Conservation (phyloP, 2,329 filamentous ascomycete genomes). For the Apiospora phragmitis region DNA sequence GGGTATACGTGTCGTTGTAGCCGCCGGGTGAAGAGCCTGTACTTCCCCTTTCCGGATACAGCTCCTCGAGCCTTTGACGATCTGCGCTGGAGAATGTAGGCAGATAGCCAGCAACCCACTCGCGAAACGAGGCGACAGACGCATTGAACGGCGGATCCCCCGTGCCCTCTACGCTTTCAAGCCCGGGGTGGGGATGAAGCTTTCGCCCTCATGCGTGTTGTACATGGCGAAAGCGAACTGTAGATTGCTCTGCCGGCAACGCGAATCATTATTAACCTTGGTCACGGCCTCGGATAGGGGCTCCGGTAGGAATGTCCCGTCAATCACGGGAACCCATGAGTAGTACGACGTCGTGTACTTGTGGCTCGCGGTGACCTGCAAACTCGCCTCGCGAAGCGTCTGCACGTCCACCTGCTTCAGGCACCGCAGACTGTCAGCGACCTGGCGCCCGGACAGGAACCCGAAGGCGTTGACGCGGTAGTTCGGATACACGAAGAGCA, state of each 20-base stretch:
- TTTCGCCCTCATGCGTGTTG: slow-evolving; percentile 64
- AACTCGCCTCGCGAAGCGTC: slow-evolving; percentile 50
- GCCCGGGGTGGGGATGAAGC: slow-evolving; percentile 56
- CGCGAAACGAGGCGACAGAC: slow-evolving; percentile 47
- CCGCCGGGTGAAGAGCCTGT: slow-evolving; percentile 43
- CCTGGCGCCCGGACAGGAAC: slow-evolving; percentile 49
- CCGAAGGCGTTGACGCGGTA: slow-evolving; percentile 60
- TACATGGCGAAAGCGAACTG: slow-evolving; percentile 54
- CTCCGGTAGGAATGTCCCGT: slow-evolving; percentile 50
- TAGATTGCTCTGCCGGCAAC: neutral
- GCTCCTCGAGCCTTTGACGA: slow-evolving; percentile 36
- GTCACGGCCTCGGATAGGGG: slow-evolving; percentile 43
- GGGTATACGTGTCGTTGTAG: slow-evolving; percentile 51
- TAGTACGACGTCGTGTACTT: slow-evolving; percentile 57
- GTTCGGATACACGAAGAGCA: slow-evolving; percentile 47
- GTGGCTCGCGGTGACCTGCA: slow-evolving; percentile 47
- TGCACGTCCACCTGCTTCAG: slow-evolving; percentile 56
- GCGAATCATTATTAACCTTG: slow-evolving; percentile 25
- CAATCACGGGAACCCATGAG: slow-evolving; percentile 62
- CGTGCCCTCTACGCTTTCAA: slow-evolving; percentile 34
- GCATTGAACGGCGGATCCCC: slow-evolving; percentile 49
- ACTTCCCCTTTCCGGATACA: slow-evolving; percentile 49
- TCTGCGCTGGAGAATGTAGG: slow-evolving; percentile 44
- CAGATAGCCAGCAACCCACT: slow-evolving; percentile 55
- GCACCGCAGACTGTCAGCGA: slow-evolving; percentile 50